These are phyloP conservation scores for Phaeosphaeriaceae sp. DNA, from an alignment of 2,329 filamentous ascomycete species.

Conservation along the genomic window DNA sequence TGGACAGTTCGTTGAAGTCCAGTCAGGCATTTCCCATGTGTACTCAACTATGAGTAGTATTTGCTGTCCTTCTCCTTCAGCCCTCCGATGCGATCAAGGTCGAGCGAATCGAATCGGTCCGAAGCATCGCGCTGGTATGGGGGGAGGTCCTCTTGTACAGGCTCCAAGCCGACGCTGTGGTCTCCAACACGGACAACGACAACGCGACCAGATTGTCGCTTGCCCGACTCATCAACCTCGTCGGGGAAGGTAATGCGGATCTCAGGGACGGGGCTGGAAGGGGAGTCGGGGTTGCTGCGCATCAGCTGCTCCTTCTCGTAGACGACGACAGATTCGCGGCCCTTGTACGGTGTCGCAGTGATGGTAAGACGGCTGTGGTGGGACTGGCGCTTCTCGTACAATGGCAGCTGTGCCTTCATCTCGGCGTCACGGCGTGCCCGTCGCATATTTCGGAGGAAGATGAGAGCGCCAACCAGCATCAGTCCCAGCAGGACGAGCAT, in stretches of 20 bases:
- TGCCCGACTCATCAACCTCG: conserved; percentile 85
- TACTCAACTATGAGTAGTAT: conserved; percentile 37
- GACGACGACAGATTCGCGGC: conserved; percentile 74
- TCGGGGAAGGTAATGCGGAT: conserved; percentile 98
- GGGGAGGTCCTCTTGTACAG: conserved; percentile 79
- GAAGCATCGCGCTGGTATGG: conserved; percentile 85
- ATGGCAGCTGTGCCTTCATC: conserved; percentile 62
- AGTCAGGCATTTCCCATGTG: conserved; percentile 18
- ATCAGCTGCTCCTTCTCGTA: conserved; percentile 83
- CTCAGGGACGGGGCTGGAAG: conserved; percentile 83
- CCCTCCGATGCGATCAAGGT: conserved; percentile 93
- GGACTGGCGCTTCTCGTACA: conserved; percentile 67
- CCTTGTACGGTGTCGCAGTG: conserved; percentile 49
- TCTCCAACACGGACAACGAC: conserved; percentile 93
- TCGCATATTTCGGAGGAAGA: conserved; percentile 75
- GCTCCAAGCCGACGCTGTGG: conserved; percentile 86
- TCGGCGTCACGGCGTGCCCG: conserved; percentile 56
- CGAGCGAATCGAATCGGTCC: conserved; percentile 87
- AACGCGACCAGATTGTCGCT: conserved; percentile 82
- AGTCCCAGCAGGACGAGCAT: conserved; percentile 78
- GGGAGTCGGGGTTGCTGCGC: conserved; percentile 75
- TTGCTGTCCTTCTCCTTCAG: conserved; percentile 85
- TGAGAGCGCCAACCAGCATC: conserved; percentile 69
- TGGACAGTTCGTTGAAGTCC: conserved; percentile 20
- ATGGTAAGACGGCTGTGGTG: conserved; percentile 67